Conservation (phyloP, 208 protist species). For the Crithidia acanthocephali region DNA sequence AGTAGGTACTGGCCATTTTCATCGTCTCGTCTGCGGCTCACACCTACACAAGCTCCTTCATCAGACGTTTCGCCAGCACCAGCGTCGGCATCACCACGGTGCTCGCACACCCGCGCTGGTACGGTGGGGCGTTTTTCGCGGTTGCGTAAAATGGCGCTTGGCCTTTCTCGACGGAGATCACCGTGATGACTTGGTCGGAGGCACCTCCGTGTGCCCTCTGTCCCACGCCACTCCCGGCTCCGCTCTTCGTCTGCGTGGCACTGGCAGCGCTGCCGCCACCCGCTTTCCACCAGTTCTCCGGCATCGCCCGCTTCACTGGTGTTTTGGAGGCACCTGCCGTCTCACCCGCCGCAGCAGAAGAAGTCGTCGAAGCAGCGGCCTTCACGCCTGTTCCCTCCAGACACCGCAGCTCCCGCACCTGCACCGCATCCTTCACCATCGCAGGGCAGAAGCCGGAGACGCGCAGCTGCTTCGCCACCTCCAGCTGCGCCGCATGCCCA, state of each 20-base stretch:
- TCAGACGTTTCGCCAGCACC: slow-evolving; percentile 53
- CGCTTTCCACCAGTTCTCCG: slow-evolving; percentile 77
- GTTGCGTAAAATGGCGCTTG: slow-evolving; percentile 81
- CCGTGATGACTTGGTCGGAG: slow-evolving; percentile 52
- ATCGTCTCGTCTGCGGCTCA: background rate
- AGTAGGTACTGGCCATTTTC: background rate
- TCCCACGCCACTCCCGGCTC: background rate
- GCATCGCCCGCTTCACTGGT: slow-evolving; percentile 38
- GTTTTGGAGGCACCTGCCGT: background rate
- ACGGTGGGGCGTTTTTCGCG: slow-evolving; percentile 60
- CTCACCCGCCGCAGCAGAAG: background rate
- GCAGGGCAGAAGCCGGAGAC: slow-evolving; percentile 81
- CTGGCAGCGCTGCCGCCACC: background rate
- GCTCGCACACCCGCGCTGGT: slow-evolving; percentile 78
- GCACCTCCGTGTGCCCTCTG: background rate
- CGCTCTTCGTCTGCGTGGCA: background rate
- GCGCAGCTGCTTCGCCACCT: slow-evolving; percentile 48
- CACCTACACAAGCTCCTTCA: slow-evolving; percentile 43
- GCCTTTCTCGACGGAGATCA: slow-evolving; percentile 66
- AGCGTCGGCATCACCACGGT: slow-evolving; percentile 65
- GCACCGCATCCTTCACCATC: slow-evolving; percentile 78
- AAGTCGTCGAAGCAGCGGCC: background rate
- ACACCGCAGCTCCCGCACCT: slow-evolving; percentile 61
- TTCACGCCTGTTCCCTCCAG: slow-evolving; percentile 6
- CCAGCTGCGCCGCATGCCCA: slow-evolving; percentile 56